Evolutionary conservation across 2,329 filamentous ascomycete species (phyloP).

Genomic region (Cladosporium oxysporum): DNA sequence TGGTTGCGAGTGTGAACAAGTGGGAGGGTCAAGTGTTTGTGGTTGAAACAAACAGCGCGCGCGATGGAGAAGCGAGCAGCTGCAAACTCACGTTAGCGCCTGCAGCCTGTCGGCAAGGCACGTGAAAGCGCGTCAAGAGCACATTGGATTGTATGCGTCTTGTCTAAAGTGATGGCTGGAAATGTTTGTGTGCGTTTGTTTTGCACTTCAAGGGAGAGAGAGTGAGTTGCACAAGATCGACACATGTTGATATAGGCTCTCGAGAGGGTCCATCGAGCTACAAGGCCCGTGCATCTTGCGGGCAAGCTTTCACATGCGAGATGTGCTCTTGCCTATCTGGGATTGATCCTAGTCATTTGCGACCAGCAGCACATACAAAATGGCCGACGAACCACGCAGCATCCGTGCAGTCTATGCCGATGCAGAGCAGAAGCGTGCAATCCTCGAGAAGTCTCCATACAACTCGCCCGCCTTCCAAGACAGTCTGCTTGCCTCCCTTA

Average conservation of each 20-base stretch:
- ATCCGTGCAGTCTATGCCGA: slow-evolving; percentile 54
- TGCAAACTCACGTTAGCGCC: not conserved
- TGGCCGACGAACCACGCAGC: slow-evolving; percentile 53
- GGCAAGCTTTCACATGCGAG: slow-evolving; percentile 3
- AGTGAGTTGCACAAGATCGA: not conserved
- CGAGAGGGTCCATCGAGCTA: not conserved
- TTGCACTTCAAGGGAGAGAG: not conserved
- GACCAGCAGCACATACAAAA: not conserved
- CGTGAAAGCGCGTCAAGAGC: not conserved
- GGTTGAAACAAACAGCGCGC: slow-evolving; percentile 16
- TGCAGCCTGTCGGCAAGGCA: not conserved
- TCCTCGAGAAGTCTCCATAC: slow-evolving; percentile 65
- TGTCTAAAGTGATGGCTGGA: no score
- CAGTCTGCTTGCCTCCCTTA: slow-evolving; percentile 66
- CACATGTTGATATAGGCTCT: not conserved
- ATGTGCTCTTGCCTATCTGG: slow-evolving; percentile 7
- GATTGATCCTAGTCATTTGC: slow-evolving; percentile 3
- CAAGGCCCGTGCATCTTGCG: not conserved
- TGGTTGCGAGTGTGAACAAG: not conserved
- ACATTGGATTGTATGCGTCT: not conserved
- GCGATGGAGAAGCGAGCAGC: not conserved
- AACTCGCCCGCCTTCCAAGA: slow-evolving; percentile 67
- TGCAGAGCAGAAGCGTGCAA: slow-evolving; percentile 58
- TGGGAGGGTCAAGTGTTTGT: slow-evolving; percentile 9
- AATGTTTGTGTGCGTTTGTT: not conserved